These are phyloP conservation scores for Nicotiana obtusifolia DNA, from an alignment of 257 asterid genomes.

Conservation along the genomic window DNA sequence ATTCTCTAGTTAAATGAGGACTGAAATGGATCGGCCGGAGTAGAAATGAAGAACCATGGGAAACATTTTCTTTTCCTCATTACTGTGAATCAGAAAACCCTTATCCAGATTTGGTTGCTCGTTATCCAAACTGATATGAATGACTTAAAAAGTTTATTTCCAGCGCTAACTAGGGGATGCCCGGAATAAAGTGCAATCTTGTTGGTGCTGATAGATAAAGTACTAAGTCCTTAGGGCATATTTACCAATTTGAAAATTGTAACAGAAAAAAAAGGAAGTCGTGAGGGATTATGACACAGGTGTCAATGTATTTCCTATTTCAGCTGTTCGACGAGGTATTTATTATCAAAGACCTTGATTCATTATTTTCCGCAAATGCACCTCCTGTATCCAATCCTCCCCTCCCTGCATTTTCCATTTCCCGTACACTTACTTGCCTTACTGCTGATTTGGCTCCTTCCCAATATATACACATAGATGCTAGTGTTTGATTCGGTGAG, in stretches of 20 bases:
- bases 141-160: not conserved
- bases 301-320: not conserved
- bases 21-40: not conserved
- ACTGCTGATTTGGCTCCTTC: not conserved
- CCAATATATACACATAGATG: not conserved
- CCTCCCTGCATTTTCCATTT: conserved; percentile 1
- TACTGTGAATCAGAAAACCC: not conserved
- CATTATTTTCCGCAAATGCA: not conserved
- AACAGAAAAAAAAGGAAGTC: not conserved
- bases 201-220: not conserved
- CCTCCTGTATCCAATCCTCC: not conserved
- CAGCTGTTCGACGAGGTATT: not conserved
- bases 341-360: not conserved
- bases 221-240: not conserved
- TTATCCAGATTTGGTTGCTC: not conserved
- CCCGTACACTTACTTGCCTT: not conserved
- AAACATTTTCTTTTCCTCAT: not conserved
- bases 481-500: not conserved
- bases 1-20: not conserved
- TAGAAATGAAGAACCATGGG: not conserved
- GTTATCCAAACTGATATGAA: not conserved
- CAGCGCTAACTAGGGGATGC: not conserved
- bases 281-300: not conserved
- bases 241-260: not conserved
- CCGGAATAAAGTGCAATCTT: not conserved